Conservation (phyloP, 305 asterid species). For the Fraxinus sp. region DNA sequence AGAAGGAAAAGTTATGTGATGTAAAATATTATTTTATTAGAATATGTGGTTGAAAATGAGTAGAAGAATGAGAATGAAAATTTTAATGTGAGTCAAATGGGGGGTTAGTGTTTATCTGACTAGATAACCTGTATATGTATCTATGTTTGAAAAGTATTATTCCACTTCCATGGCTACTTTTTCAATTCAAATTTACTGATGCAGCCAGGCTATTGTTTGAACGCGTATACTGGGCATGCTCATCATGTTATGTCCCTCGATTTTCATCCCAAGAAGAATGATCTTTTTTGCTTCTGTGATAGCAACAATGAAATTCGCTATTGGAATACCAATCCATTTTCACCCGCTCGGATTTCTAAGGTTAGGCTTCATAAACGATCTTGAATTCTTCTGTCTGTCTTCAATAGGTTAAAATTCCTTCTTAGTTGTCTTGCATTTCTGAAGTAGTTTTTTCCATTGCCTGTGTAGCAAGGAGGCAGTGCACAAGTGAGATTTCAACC, state of each 20-base stretch:
- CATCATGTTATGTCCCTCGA: constrained; percentile 85
- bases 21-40: no score
- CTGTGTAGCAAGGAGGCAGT: constrained; percentile 80
- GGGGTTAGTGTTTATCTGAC: neutral
- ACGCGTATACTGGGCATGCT: constrained; percentile 73
- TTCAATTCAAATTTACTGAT: constrained; percentile 28
- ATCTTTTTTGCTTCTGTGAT: constrained; percentile 86
- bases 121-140: neutral
- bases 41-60: no score
- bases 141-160: neutral
- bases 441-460: constrained; percentile 17
- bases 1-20: no score
- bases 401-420: neutral
- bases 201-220: constrained; percentile 91
- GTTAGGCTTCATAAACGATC: constrained; percentile 33
- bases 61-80: no score
- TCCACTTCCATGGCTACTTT: constrained; percentile 6
- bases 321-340: constrained; percentile 72
- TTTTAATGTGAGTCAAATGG: no score
- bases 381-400: neutral
- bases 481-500: constrained; percentile 98
- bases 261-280: constrained; percentile 94
- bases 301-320: constrained; percentile 78
- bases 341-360: constrained; percentile 79
- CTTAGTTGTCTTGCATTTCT: constrained; percentile 8